phyloP scores from a whole-genome alignment of 768 basidiomycete genomes.

The Phlebiopsis flavidoalba region DNA sequence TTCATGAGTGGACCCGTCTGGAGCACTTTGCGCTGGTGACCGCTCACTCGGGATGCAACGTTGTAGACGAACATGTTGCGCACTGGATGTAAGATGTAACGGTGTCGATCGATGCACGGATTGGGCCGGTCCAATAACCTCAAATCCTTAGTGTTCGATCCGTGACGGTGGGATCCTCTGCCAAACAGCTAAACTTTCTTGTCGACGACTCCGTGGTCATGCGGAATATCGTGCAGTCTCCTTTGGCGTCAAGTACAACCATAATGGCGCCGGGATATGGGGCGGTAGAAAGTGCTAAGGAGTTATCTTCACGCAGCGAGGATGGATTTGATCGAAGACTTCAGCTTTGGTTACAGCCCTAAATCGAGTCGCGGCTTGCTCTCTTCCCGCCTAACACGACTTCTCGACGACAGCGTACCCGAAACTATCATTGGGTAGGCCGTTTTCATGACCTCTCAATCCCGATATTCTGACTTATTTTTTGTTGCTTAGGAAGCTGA shows the following conservation, averaged over 20 bases:
- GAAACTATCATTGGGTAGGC: background rate
- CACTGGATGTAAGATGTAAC: slow-evolving; percentile 3
- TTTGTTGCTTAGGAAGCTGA: background rate
- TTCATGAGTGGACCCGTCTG: background rate
- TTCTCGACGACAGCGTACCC: background rate
- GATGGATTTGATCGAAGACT: background rate
- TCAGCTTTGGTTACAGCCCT: background rate
- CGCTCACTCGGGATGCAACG: slow-evolving; percentile 6
- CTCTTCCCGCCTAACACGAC: slow-evolving; percentile 6
- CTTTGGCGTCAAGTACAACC: slow-evolving; percentile 4
- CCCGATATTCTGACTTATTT: background rate
- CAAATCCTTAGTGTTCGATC: background rate
- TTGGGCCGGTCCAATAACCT: background rate
- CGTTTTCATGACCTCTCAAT: background rate
- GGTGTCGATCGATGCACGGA: background rate
- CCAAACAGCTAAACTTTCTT: background rate
- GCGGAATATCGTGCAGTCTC: slow-evolving; percentile 1
- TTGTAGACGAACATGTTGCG: background rate
- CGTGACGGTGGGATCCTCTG: background rate
- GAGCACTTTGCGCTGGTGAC: slow-evolving; percentile 3
- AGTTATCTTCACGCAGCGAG: background rate
- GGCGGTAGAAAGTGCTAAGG: background rate
- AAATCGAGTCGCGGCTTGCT: background rate
- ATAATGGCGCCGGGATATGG: background rate
- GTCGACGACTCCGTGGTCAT: background rate